phyloP scores from a whole-genome alignment of 768 basidiomycete species.

The Boletus reticulatus region DNA sequence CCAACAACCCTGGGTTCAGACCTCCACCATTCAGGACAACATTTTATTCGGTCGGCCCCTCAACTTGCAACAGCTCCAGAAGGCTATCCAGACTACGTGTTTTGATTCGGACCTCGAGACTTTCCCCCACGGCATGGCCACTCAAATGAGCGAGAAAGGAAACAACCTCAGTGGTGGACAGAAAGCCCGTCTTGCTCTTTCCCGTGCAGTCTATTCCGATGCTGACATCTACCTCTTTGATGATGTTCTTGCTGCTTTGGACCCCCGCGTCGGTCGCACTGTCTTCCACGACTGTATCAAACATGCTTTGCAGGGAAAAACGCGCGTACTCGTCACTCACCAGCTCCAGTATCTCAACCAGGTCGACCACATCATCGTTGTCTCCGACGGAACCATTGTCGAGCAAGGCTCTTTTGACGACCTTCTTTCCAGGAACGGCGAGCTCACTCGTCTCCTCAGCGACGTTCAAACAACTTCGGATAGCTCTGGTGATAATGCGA shows the following conservation, averaged over 20 bases:
- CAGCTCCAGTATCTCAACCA: constrained; percentile 32
- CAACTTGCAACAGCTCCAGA: constrained; percentile 25
- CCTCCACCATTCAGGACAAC: constrained; percentile 31
- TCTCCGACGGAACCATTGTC: constrained; percentile 42
- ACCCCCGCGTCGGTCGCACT: constrained; percentile 42
- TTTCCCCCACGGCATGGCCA: constrained; percentile 32
- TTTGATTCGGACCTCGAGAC: constrained; percentile 30
- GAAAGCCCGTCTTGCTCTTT: constrained; percentile 46
- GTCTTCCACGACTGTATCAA: constrained; percentile 29
- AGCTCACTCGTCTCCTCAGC: constrained; percentile 25
- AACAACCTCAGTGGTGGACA: constrained; percentile 46
- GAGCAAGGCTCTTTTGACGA: constrained; percentile 45
- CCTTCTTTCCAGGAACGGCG: constrained; percentile 30
- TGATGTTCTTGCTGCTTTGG: constrained; percentile 46
- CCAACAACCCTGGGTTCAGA: constrained; percentile 33
- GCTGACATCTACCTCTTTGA: constrained; percentile 44
- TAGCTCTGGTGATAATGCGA: constrained; percentile 1
- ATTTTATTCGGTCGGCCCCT: constrained; percentile 31
- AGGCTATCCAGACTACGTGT: constrained; percentile 26
- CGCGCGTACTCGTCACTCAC: constrained; percentile 30
- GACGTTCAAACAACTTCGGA: constrained; percentile 15
- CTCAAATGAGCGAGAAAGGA: constrained; percentile 49
- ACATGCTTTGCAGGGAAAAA: constrained; percentile 21
- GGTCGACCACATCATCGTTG: constrained; percentile 47
- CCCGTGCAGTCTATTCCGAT: constrained; percentile 44